A percentile compares a stretch with the other conserved stretches of the same genome.
These are phyloP conservation scores for Jasminum sambac DNA, from an alignment of 257 asterid genomes.

Conservation along the genomic window DNA sequence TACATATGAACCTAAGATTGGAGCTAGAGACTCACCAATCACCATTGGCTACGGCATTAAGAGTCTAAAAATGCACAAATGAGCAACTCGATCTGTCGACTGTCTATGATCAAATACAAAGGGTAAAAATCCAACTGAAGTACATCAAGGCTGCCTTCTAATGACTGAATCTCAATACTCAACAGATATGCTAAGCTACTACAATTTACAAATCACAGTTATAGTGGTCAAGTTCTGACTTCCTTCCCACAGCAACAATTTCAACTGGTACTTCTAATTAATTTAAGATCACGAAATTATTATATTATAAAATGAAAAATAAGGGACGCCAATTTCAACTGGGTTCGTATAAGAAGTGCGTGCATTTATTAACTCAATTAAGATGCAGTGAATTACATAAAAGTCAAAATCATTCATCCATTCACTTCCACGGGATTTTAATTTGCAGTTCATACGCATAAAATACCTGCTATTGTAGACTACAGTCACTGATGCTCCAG, in stretches of 20 bases:
- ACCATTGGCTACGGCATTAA: background rate
- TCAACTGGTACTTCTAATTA: background rate
- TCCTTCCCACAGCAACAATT: background rate
- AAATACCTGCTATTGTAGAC: background rate
- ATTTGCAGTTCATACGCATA: background rate
- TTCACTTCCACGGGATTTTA: background rate
- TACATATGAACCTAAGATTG: background rate
- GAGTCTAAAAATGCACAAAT: background rate
- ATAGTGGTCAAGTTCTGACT: background rate
- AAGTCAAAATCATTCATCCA: background rate
- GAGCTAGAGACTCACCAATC: background rate
- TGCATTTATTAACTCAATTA: background rate
- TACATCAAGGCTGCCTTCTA: too few relatives aligned
- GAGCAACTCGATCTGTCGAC: background rate
- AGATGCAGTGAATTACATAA: background rate
- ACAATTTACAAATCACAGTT: background rate
- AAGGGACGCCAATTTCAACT: background rate
- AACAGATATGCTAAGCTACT: background rate
- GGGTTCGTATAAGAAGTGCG: background rate
- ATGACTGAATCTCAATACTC: background rate
- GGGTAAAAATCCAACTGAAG: background rate
- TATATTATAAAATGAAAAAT: too few relatives aligned
- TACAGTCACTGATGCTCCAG: background rate
- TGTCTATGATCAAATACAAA: background rate
- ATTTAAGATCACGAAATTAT: too few relatives aligned